phyloP scores from a whole-genome alignment of 108 stramenopile genomes.

The Nitzschia putrida region DNA sequence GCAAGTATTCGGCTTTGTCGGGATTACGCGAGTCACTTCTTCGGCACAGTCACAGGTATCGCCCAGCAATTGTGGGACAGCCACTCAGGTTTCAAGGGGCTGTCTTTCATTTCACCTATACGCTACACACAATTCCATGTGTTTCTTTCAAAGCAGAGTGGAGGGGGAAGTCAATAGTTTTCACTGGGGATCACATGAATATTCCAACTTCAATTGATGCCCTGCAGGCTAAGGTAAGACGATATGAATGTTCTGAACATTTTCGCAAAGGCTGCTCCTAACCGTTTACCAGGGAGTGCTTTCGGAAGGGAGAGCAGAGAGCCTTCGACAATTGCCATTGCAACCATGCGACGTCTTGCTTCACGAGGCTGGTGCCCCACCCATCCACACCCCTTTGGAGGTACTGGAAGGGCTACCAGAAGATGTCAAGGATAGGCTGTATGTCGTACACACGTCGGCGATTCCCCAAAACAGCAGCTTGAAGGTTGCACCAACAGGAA shows the following conservation, averaged over 20 bases:
- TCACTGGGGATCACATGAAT: constrained; percentile 88
- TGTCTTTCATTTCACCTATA: constrained; percentile 82
- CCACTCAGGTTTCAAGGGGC: constrained; percentile 75
- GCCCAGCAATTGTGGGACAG: constrained; percentile 80
- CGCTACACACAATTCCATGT: constrained; percentile 89
- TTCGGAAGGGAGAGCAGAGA: constrained; percentile 64
- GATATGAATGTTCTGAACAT: not conserved
- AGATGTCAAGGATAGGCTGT: constrained; percentile 67
- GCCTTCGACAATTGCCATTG: constrained; percentile 71
- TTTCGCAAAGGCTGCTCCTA: too few species aligned
- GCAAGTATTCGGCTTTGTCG: constrained; percentile 84
- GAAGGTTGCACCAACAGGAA: constrained; percentile 74
- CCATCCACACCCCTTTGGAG: constrained; percentile 84
- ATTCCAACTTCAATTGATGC: constrained; percentile 60
- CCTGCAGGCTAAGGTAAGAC: constrained; percentile 57
- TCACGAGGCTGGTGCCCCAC: constrained; percentile 87
- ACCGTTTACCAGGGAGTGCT: constrained; percentile 51
- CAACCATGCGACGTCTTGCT: constrained; percentile 82
- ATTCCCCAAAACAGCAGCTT: constrained; percentile 54
- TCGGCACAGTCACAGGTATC: constrained; percentile 68
- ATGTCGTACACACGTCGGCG: constrained; percentile 78
- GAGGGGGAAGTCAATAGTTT: constrained; percentile 78
- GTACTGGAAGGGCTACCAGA: constrained; percentile 66
- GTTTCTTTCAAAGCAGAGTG: constrained; percentile 82
- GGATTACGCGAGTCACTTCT: constrained; percentile 64